Base-by-base conservation (phyloP, 306 rosid genomes). In the Prunus salicina region DNA sequence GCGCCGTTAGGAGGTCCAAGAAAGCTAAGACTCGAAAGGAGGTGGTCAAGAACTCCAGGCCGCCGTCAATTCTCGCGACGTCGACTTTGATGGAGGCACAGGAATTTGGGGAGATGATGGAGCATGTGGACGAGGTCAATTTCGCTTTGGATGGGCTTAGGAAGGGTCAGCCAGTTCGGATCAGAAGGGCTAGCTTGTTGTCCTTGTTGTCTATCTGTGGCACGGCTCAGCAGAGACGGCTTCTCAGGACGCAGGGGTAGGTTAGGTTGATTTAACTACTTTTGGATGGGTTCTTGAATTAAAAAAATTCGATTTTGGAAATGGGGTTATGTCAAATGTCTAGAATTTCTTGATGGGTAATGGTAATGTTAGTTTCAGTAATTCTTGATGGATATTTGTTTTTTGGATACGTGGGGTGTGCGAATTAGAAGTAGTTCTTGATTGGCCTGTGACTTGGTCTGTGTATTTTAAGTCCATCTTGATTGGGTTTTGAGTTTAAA, bases 41-140 rank as follows among this genome's bases (percentile, higher is more conserved):
- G 72, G 58, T 41, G 78, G 55, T 47, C 63, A 75, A 27, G 79
- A 73, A 75, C 38, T 74, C 77, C 34, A 46, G 81, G 27, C 49
- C 49, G 45, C 81, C 77, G 20, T 80, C 83, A 78, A 76, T 89
- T 83, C 89, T 89, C 58, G 84, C 88, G 67, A 92, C 97, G 3
- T 90, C 98, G 73, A 93, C 97, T 63, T 74, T 95, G 84, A 95
- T 92, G 99, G 97, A 95, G 87, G 97, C 99, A 52, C 97, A 95
- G 91, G 97, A 95, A 83, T 95, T 95, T 22, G 99, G 99, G 64
- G 99, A 95, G 88, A 92, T 95, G 99, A 95, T 95, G 99, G 99
- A 95, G 90, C 99, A 95, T 4, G 90, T 87, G 18, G 97, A 95
- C 69, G 97, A 95, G 80, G 99, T 96, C 34, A 96, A 96, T 89